Evolutionary conservation across 345 rosid species (phyloP).

Genomic region (Geranium brycei): DNA sequence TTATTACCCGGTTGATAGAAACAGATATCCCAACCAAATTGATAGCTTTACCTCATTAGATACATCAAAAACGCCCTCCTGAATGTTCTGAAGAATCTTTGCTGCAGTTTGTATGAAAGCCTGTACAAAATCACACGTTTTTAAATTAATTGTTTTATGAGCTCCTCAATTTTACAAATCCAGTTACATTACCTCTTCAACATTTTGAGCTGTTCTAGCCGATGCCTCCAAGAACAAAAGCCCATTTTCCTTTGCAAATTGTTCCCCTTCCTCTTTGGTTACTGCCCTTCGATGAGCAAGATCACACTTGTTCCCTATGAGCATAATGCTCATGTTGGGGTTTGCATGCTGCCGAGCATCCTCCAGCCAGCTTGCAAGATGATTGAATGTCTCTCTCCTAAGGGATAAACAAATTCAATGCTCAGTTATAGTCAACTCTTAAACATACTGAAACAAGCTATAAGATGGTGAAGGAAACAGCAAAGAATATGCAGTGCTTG

Average conservation of each 20-base stretch:
- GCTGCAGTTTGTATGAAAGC: conserved; percentile 86
- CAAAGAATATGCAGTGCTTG: not conserved
- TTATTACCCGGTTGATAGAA: not conserved
- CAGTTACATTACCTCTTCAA: conserved; percentile 56
- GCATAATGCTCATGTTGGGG: conserved; percentile 91
- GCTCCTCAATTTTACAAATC: not conserved
- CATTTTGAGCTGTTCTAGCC: conserved; percentile 96
- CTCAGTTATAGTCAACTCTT: conserved; percentile 7
- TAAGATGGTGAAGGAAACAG: not conserved
- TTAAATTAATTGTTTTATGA: not conserved
- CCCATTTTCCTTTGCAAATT: conserved; percentile 90
- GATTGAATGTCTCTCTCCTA: conserved; percentile 97
- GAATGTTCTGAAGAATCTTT: conserved; percentile 81
- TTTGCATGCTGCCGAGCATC: conserved; percentile 99
- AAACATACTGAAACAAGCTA: not conserved
- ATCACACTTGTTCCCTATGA: conserved; percentile 83
- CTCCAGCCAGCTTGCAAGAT: conserved; percentile 93
- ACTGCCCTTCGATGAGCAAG: conserved; percentile 87
- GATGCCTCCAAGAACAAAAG: conserved; percentile 89
- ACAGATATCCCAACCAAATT: not conserved
- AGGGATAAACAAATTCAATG: conserved; percentile 5
- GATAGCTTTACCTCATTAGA: conserved; percentile 57
- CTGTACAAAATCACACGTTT: conserved; percentile 20
- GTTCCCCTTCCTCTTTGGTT: conserved; percentile 95
- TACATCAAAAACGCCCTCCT: conserved; percentile 76